These are phyloP conservation scores for Emergomyces africanus DNA, from an alignment of 2,329 filamentous ascomycete species.

Conservation along the genomic window DNA sequence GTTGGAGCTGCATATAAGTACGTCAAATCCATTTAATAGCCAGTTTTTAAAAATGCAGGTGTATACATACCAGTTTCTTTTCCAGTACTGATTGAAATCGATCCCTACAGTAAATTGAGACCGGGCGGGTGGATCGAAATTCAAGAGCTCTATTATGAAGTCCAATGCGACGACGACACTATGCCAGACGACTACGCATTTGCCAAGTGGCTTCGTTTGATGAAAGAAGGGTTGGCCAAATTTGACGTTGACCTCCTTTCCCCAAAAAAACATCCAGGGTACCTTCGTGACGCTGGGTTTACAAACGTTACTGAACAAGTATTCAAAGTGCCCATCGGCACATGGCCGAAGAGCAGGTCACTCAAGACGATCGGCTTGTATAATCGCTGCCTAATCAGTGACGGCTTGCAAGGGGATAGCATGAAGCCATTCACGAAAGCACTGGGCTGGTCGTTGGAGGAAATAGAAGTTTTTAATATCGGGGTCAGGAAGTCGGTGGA, in stretches of 20 bases:
- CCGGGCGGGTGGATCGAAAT: slow-evolving; percentile 23
- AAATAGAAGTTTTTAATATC: neutral
- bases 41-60: no score
- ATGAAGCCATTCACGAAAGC: neutral
- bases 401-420: neutral
- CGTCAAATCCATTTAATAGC: neutral
- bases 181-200: slow-evolving; percentile 10
- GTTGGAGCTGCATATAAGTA: slow-evolving; percentile 15
- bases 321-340: slow-evolving; percentile 31
- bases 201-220: slow-evolving; percentile 8
- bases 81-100: neutral
- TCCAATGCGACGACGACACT: slow-evolving; percentile 12
- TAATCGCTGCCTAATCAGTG: slow-evolving; percentile 1
- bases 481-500: neutral
- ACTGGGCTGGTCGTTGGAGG: neutral
- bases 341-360: slow-evolving; percentile 25
- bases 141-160: slow-evolving; percentile 14
- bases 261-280: slow-evolving; percentile 14
- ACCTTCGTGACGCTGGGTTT: slow-evolving; percentile 29
- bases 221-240: slow-evolving; percentile 9
- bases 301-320: slow-evolving; percentile 29
- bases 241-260: slow-evolving; percentile 16
- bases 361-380: slow-evolving; percentile 1
- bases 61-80: neutral
- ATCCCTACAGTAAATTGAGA: slow-evolving; percentile 12